Evolutionary conservation across 805 yeast species (phyloP), one percentile per base, ranked within the genome.

Genomic region (Myxozyma monticola): DNA sequence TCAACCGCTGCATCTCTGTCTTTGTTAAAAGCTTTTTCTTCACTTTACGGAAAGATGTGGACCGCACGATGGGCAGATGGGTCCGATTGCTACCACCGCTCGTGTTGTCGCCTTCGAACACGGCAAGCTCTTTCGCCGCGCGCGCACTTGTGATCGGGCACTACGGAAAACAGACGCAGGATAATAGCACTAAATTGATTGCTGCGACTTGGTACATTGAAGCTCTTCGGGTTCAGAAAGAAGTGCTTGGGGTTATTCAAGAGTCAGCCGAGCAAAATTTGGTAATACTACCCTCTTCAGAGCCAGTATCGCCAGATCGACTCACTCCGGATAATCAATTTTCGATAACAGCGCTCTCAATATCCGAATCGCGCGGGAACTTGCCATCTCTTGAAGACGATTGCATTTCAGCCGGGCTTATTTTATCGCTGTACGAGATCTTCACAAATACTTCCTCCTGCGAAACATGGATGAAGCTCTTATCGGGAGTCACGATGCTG

Each of bases 191-290:
- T 20, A 41, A 22, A 14, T 34, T 49, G 2, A 6, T 49, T 8
- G 54, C 36, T 12, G 35, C 45, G 10, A 39, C 34, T 21, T 49
- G 54, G 54, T 43, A 44, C 29, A 39, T 42, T 12, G 31, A 44
- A 18, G 54, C 42, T 5, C 24, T 44, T 14, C 36, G 38, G 24
- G 26, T 33, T 18, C 54, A 49, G 22, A 49, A 49, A 24, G 33
- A 39, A 2, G 33, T 36, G 15, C 28, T 49, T 24, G 45, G 20
- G 1, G 5, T 38, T 7, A 24, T 39, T 2, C n/a, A n/a, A n/a
- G n/a, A n/a, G n/a, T n/a, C n/a, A n/a, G n/a, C n/a, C n/a, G n/a
- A n/a, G n/a, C n/a, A n/a, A n/a, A n/a, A n/a, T n/a, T n/a, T n/a
- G n/a, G n/a, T n/a, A n/a, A n/a, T n/a, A n/a, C n/a, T n/a, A n/a